Percentiles rank a stretch among this genome's conserved stretches.
phyloP scores from a whole-genome alignment of 2,329 filamentous ascomycete species.

The Pyrenochaeta sp. region DNA sequence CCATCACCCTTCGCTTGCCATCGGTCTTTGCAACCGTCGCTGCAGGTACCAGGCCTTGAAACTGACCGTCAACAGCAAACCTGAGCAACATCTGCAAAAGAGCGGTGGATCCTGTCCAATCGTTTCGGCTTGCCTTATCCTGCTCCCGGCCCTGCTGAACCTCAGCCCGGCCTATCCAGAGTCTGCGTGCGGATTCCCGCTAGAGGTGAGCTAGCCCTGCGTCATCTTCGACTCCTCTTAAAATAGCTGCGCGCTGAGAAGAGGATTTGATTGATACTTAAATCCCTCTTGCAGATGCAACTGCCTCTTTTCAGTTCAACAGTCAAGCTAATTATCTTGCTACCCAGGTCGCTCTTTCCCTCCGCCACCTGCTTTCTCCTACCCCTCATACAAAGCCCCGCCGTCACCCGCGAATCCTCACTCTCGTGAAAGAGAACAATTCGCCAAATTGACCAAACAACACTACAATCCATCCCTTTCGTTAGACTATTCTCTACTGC shows the following conservation, averaged over 20 bases:
- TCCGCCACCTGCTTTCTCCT: no score
- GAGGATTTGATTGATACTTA: constrained; percentile 10
- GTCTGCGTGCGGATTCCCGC: constrained; percentile 3
- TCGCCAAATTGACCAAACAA: constrained; percentile 1
- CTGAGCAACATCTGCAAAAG: constrained; percentile 19
- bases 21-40: constrained; percentile 8
- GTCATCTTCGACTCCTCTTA: constrained; percentile 24
- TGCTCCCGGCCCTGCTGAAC: constrained; percentile 4
- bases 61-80: constrained; percentile 10
- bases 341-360: constrained; percentile 13
- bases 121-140: constrained; percentile 35
- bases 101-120: constrained; percentile 45
- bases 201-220: constrained; percentile 32
- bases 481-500: background rate
- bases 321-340: constrained; percentile 5
- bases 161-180: background rate
- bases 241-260: constrained; percentile 17
- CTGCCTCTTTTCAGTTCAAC: background rate
- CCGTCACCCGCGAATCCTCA: constrained; percentile 1
- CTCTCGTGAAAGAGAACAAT: no score
- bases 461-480: constrained; percentile 1
- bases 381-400: constrained; percentile 12
- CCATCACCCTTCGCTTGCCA: constrained; percentile 4
- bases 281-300: constrained; percentile 3
- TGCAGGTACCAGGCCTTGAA: constrained; percentile 13